A percentile compares a stretch with the other conserved stretches of the same genome.
phyloP scores from a whole-genome alignment of 2,329 filamentous ascomycete species.

The Aspergillus aculeatus region DNA sequence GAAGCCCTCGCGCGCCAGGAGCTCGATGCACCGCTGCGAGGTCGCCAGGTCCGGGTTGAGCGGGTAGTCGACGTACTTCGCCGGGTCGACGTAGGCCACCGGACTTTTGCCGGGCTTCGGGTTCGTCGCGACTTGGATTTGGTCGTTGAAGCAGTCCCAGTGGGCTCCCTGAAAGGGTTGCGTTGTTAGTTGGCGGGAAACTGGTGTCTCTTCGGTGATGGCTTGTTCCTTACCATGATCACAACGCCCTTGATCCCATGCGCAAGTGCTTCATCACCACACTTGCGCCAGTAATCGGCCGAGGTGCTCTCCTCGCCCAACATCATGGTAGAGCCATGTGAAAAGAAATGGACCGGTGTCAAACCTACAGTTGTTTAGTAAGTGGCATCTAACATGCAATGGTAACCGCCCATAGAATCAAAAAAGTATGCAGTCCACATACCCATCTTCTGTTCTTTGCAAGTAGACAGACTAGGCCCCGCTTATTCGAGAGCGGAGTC shows the following conservation, averaged over 20 bases:
- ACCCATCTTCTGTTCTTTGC: neutral
- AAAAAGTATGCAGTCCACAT: neutral
- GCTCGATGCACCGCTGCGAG: slow-evolving; percentile 50
- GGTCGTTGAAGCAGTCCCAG: slow-evolving; percentile 59
- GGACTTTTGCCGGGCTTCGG: slow-evolving; percentile 61
- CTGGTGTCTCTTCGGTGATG: neutral
- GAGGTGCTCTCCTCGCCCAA: slow-evolving; percentile 62
- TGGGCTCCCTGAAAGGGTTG: slow-evolving; percentile 55
- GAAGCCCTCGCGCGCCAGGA: slow-evolving; percentile 55
- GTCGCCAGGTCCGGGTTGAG: slow-evolving; percentile 60
- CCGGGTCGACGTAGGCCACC: slow-evolving; percentile 65
- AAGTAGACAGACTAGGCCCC: neutral
- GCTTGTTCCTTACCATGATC: slow-evolving; percentile 56
- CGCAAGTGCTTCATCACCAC: slow-evolving; percentile 61
- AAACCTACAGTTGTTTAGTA: slow-evolving; percentile 14
- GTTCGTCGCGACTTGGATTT: slow-evolving; percentile 62
- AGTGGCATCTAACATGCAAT: neutral
- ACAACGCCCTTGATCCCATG: slow-evolving; percentile 61
- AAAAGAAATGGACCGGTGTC: slow-evolving; percentile 66
- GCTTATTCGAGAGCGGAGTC: neutral
- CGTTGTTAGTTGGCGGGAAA: neutral
- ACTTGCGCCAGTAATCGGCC: slow-evolving; percentile 65
- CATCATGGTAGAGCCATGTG: slow-evolving; percentile 72
- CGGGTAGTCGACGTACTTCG: slow-evolving; percentile 63
- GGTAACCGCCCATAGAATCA: neutral